Percentiles rank a stretch among this genome's conserved stretches.
phyloP scores from a whole-genome alignment of 2,329 filamentous ascomycete genomes.

The Talaromyces sp. region DNA sequence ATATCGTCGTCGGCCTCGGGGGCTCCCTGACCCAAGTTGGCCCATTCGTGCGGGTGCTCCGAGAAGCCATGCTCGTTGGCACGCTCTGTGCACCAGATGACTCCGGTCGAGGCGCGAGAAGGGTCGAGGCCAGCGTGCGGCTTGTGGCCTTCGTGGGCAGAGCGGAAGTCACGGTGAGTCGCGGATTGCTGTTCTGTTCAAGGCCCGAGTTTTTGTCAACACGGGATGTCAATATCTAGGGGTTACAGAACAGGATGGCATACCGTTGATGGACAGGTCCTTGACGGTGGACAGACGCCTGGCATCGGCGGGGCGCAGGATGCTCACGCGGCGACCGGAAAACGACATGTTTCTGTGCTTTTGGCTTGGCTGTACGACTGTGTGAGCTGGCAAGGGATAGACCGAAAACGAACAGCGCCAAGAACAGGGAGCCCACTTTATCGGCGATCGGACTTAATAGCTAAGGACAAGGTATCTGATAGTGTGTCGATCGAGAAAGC shows the following conservation, averaged over 20 bases:
- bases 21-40: conserved; percentile 89
- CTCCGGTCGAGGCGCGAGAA: conserved; percentile 81
- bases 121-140: conserved; percentile 88
- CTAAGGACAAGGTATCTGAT: not conserved
- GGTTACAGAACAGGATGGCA: conserved; percentile 6
- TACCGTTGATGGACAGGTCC: conserved; percentile 42
- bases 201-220: not conserved
- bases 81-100: conserved; percentile 69
- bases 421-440: not conserved
- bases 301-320: conserved; percentile 31
- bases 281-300: conserved; percentile 38
- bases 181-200: conserved; percentile 74
- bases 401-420: not conserved
- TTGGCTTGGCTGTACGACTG: conserved; percentile 11
- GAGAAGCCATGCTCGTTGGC: conserved; percentile 83
- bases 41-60: conserved; percentile 77
- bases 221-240: not conserved
- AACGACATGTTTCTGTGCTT: conserved; percentile 37
- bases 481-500: not conserved
- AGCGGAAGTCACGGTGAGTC: conserved; percentile 82
- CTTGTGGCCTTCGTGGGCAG: conserved; percentile 83
- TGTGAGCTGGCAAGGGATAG: conserved; percentile 1
- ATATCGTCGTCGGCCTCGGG: conserved; percentile 94
- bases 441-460: not conserved
- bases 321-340: conserved; percentile 41